Percentiles rank a stretch among this genome's conserved stretches.
phyloP scores from a whole-genome alignment of 1,284 basidiomycete genomes.

The Trametes polyzona region DNA sequence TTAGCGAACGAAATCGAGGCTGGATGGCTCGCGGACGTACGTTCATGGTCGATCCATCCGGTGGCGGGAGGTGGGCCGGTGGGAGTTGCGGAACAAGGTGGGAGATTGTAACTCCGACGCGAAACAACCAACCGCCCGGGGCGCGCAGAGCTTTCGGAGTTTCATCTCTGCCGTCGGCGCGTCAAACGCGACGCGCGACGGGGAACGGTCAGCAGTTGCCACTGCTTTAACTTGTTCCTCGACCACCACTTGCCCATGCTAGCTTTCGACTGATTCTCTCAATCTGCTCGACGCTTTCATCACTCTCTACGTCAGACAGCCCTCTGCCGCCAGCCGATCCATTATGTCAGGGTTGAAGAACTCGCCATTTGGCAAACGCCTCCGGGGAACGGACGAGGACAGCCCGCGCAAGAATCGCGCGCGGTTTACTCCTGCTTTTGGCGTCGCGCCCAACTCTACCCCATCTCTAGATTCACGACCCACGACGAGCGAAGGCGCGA shows the following conservation, averaged over 20 bases:
- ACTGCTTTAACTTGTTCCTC: slow-evolving; percentile 16
- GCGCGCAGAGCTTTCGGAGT: slow-evolving; percentile 10
- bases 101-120: slow-evolving; percentile 42
- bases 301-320: slow-evolving; percentile 20
- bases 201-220: slow-evolving; percentile 15
- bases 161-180: slow-evolving; percentile 12
- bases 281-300: slow-evolving; percentile 22
- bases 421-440: slow-evolving; percentile 59
- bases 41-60: slow-evolving; percentile 44
- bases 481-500: slow-evolving; percentile 57
- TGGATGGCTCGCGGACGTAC: slow-evolving; percentile 42
- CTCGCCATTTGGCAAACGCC: slow-evolving; percentile 78
- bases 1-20: slow-evolving; percentile 26
- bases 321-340: slow-evolving; percentile 3
- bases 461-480: slow-evolving; percentile 59
- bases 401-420: slow-evolving; percentile 54
- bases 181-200: slow-evolving; percentile 34
- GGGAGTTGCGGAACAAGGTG: slow-evolving; percentile 35
- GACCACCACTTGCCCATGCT: slow-evolving; percentile 33
- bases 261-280: slow-evolving; percentile 28
- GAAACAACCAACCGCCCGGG: not conserved
- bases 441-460: slow-evolving; percentile 47
- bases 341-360: slow-evolving; percentile 76
- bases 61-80: slow-evolving; percentile 26
- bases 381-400: slow-evolving; percentile 63